Conservation (phyloP, 169 alveolate genomes). For the Plasmodium inui region DNA sequence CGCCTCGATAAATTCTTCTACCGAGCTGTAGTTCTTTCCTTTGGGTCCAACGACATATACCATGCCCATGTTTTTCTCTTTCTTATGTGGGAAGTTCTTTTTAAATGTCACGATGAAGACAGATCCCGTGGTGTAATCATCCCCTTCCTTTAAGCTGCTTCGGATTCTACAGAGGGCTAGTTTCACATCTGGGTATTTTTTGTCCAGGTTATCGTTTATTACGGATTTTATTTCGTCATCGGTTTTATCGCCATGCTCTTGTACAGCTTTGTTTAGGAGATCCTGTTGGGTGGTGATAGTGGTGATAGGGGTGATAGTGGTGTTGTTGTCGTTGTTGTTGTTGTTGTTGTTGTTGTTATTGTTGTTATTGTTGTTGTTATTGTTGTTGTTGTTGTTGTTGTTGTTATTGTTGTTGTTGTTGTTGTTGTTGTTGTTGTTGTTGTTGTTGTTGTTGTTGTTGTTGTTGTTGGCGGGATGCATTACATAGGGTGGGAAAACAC, state of each 20-base stretch:
- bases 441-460: too few relatives aligned
- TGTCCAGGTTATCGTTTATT: slow-evolving; percentile 48
- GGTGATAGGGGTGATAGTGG: neutral
- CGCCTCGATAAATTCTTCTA: slow-evolving; percentile 80
- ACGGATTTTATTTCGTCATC: slow-evolving; percentile 73
- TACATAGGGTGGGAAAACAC: neutral
- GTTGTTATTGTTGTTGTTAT: too few relatives aligned
- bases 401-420: too few relatives aligned
- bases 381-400: too few relatives aligned
- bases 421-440: too few relatives aligned
- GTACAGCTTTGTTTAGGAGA: slow-evolving; percentile 44
- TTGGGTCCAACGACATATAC: slow-evolving; percentile 85
- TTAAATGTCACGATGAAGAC: slow-evolving; percentile 75
- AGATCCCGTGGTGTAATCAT: slow-evolving; percentile 45
- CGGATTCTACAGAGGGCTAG: slow-evolving; percentile 62
- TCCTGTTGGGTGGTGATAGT: slow-evolving; percentile 6
- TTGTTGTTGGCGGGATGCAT: neutral
- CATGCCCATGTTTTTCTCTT: slow-evolving; percentile 80
- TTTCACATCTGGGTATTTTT: slow-evolving; percentile 72
- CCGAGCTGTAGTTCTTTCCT: slow-evolving; percentile 75
- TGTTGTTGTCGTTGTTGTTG: too few relatives aligned
- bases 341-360: too few relatives aligned
- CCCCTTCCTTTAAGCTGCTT: slow-evolving; percentile 49
- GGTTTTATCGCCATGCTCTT: slow-evolving; percentile 41
- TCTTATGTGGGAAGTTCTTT: slow-evolving; percentile 67